A percentile compares a stretch with the other conserved stretches of the same genome.
phyloP scores from a whole-genome alignment of 2,329 filamentous ascomycete species.

The Phaeophleospora eucalypticola region DNA sequence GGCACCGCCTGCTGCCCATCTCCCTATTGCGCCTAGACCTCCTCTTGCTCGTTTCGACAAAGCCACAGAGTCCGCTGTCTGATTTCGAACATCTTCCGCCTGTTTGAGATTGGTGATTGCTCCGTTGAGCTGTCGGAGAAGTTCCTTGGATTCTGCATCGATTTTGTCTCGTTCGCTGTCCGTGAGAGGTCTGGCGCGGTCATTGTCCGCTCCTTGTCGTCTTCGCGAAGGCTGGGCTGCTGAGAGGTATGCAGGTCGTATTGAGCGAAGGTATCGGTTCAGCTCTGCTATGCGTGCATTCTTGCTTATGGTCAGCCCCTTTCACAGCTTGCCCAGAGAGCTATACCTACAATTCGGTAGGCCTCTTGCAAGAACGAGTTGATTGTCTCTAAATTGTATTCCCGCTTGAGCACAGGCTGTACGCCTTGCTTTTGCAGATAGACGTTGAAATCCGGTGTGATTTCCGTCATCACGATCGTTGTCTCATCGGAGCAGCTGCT shows the following conservation, averaged over 20 bases:
- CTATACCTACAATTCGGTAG: slow-evolving; percentile 69
- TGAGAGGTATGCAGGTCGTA: slow-evolving; percentile 88
- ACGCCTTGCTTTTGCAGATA: slow-evolving; percentile 57
- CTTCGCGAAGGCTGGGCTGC: slow-evolving; percentile 59
- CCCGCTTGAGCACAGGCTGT: slow-evolving; percentile 44
- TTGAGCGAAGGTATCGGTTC: slow-evolving; percentile 71
- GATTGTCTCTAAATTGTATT: slow-evolving; percentile 45
- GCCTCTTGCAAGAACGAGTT: slow-evolving; percentile 93
- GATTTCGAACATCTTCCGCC: slow-evolving; percentile 75
- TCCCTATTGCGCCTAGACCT: slow-evolving; percentile 65
- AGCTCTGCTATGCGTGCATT: slow-evolving; percentile 81
- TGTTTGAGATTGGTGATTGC: slow-evolving; percentile 76
- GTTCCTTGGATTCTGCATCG: slow-evolving; percentile 78
- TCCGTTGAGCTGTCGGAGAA: slow-evolving; percentile 79
- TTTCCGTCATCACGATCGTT: slow-evolving; percentile 44
- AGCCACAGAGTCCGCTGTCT: slow-evolving; percentile 67
- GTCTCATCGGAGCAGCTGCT: background rate
- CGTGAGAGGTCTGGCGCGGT: slow-evolving; percentile 58
- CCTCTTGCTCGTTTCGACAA: slow-evolving; percentile 62
- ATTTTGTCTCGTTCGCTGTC: slow-evolving; percentile 81
- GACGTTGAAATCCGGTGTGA: slow-evolving; percentile 66
- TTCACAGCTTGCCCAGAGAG: slow-evolving; percentile 28
- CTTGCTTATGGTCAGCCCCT: slow-evolving; percentile 45
- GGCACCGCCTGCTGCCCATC: slow-evolving; percentile 57
- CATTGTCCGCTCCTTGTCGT: slow-evolving; percentile 35